Conservation (phyloP, 164 flowering plant genomes). For the Macadamia integrifolia region DNA sequence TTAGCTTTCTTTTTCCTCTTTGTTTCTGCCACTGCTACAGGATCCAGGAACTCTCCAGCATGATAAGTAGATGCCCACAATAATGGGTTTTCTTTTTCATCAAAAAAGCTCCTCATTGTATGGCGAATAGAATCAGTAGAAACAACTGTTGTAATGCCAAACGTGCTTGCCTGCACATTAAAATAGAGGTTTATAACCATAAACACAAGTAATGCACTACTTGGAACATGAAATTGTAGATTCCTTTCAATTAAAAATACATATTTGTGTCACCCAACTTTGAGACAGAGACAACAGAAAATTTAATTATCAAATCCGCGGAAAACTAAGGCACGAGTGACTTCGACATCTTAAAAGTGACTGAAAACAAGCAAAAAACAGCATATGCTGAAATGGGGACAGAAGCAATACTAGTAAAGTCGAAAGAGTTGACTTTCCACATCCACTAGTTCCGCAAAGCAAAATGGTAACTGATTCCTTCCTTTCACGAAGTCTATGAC, state of each 20-base stretch:
- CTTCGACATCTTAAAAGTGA: no score
- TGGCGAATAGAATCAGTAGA: slow-evolving; percentile 90
- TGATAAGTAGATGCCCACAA: slow-evolving; percentile 93
- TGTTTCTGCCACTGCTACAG: slow-evolving; percentile 78
- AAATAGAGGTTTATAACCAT: not conserved
- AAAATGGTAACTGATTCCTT: slow-evolving; percentile 83
- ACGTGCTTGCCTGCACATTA: slow-evolving; percentile 61
- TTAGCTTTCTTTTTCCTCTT: slow-evolving; percentile 69
- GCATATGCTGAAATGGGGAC: not conserved
- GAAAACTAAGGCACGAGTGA: no score
- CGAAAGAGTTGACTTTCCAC: slow-evolving; percentile 92
- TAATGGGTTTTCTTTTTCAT: slow-evolving; percentile 80
- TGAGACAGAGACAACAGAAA: no score
- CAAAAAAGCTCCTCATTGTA: slow-evolving; percentile 92
- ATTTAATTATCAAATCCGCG: no score
- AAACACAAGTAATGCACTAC: not conserved
- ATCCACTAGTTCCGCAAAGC: slow-evolving; percentile 90
- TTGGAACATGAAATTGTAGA: no score
- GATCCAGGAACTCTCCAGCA: slow-evolving; percentile 85
- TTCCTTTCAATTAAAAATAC: no score
- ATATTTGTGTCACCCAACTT: no score
- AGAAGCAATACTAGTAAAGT: slow-evolving; percentile 62
- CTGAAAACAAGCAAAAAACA: no score
- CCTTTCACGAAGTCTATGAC: slow-evolving; percentile 81
- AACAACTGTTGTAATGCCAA: slow-evolving; percentile 81